Evolutionary conservation across 176 grass and related monocot genomes (phyloP), one percentile per base, ranked within the genome.

Genomic region (Eragrostis nindensis): DNA sequence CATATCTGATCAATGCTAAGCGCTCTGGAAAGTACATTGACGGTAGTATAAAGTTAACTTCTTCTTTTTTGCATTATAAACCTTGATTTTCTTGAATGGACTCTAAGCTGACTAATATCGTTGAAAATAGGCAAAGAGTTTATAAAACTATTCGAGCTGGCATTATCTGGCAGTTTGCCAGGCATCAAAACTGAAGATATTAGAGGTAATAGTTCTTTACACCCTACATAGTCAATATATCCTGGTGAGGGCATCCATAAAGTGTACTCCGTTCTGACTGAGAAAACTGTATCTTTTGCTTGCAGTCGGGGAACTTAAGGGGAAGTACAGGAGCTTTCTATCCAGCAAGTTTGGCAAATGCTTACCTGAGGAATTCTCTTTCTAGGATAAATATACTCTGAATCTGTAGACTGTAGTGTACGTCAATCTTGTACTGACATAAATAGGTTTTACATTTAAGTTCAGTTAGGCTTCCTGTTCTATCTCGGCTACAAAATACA

Each of bases 1-100:
- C 90, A 5, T 98, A 86, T 83, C 78, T 98, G 63, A 89, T 98
- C 82, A 95, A 98, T 84, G 82, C 86, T 66, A 95, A 86, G 63
- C 77, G 59, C 45, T 86, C 66, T 69, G 90, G 92, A 68, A 93
- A 90, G 66, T 41, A 82, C 43, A 84, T 88, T 29, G 49, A 59
- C 25, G 90, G 92, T 98, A 82, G 81, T 89, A 54, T 75, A 76
- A 29, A 53, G 41, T 15, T 6, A 43, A n/a, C n/a, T 1, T 11
- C 11, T 22, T 56, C 11, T 80, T 76, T 56, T 6, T 22, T 90
- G 39, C 7, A 75, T 80, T 72, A 56, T 62, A 46, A 39, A 36
- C 3, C 68, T 82, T 56, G 41, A 17, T 16, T n/a, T n/a, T n/a
- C n/a, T n/a, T n/a, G n/a, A 69, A 36, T 50, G 62, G 63, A 44